These are phyloP conservation scores for Aspergillus pseudotamarii DNA, from an alignment of 2,329 filamentous ascomycete species.

Conservation along the genomic window DNA sequence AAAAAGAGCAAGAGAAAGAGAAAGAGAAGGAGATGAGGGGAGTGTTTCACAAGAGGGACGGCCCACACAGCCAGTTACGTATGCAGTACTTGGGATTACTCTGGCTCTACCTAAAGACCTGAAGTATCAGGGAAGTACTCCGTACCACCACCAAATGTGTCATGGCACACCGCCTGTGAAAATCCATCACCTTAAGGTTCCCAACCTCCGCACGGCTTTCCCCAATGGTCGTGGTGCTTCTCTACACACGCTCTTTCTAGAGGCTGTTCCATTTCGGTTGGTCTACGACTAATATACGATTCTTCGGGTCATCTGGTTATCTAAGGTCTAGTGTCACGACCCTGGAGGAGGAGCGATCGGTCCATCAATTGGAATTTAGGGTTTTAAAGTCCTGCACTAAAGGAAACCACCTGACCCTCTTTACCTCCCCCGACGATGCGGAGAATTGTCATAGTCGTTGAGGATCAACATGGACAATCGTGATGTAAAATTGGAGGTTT, in stretches of 20 bases:
- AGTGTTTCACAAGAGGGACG: constrained; percentile 11
- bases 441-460: no score
- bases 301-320: constrained; percentile 8
- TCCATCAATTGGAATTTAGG: background rate
- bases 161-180: constrained; percentile 6
- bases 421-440: background rate
- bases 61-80: constrained; percentile 15
- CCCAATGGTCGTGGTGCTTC: constrained; percentile 13
- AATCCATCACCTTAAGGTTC: background rate
- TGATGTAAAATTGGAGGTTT: background rate
- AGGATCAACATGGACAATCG: background rate
- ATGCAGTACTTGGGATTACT: constrained; percentile 6
- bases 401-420: background rate
- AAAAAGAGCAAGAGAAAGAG: background rate
- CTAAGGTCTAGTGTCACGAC: background rate
- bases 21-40: constrained; percentile 6
- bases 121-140: constrained; percentile 4
- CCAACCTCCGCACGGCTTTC: constrained; percentile 2
- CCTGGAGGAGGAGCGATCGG: background rate
- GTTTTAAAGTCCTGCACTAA: background rate
- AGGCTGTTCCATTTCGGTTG: background rate
- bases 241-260: constrained; percentile 11
- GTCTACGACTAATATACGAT: background rate
- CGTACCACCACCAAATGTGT: background rate
- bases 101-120: background rate